A percentile compares a stretch with the other conserved stretches of the same genome.
phyloP scores from a whole-genome alignment of 352 stramenopile species.

The Hyaloperonospora arabidopsidis region DNA sequence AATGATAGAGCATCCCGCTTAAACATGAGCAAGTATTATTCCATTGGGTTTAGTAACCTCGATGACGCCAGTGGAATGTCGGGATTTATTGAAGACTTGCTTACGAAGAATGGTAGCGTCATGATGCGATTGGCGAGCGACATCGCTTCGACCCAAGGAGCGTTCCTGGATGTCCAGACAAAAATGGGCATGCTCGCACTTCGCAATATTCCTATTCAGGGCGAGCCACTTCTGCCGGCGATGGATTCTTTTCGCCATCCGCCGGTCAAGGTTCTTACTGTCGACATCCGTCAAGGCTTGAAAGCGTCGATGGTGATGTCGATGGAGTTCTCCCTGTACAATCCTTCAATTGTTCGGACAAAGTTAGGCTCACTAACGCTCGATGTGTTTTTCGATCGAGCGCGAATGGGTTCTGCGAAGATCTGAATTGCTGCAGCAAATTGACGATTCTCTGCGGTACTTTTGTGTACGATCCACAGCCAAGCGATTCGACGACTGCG shows the following conservation, averaged over 20 bases:
- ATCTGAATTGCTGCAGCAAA: constrained; percentile 65
- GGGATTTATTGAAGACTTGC: constrained; percentile 44
- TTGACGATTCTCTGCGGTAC: constrained; percentile 42
- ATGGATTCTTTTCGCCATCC: constrained; percentile 68
- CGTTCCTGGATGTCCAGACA: constrained; percentile 60
- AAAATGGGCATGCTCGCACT: constrained; percentile 68
- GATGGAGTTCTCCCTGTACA: constrained; percentile 65
- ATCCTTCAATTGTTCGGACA: constrained; percentile 63
- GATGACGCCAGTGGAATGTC: constrained; percentile 43
- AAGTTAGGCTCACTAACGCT: constrained; percentile 46
- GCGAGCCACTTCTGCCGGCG: constrained; percentile 39
- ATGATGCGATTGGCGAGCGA: constrained; percentile 48
- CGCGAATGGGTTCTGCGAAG: constrained; percentile 46
- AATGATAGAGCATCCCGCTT: constrained; percentile 49
- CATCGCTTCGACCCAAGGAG: constrained; percentile 31
- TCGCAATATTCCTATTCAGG: constrained; percentile 49
- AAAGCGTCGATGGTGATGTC: constrained; percentile 41
- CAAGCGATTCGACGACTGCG: constrained; percentile 24
- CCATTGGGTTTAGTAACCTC: constrained; percentile 38
- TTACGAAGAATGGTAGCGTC: constrained; percentile 54
- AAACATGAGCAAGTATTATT: constrained; percentile 68
- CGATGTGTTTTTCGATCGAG: constrained; percentile 40
- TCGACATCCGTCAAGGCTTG: constrained; percentile 59
- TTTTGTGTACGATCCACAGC: constrained; percentile 51
- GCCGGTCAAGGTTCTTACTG: constrained; percentile 47